Base-by-base conservation (phyloP, 805 yeast species). In the Ogataea trehalophila region DNA sequence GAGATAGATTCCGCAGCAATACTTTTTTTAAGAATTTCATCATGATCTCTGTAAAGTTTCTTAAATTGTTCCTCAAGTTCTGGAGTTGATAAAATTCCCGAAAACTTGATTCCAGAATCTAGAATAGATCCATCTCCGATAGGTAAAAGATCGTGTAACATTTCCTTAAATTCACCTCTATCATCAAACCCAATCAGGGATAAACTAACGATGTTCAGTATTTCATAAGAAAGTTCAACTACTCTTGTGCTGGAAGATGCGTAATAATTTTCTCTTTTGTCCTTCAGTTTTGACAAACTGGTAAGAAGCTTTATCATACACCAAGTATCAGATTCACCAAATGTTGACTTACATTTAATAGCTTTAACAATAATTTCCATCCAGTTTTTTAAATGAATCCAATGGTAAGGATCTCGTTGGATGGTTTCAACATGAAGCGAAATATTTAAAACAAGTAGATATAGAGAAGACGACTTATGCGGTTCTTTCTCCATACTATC, bases 351-450 rank as follows among this genome's bases (percentile, higher is more conserved):
- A 3, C 42, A 3, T 14, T 45, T 42, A 1, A 52, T 18, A 13
- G 50, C 44, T 13, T 41, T 33, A 4, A 42, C 6, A 4, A 61
- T 41, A 6, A 54, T 48, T 3, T 33, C 23, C 20, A 62, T 29
- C 68, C 68, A 64, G 33, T 55, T 56, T 8, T 42, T 42, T 4
- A 63, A 29, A 46, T 61, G 63, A 20, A 56, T 42, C 67, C 67
- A 63, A 42, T 61, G 59, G 13, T 20, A 23, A 7, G 4, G 7
- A 17, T 58, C 49, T 1, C 18, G 6, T 5, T 42, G 2, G 2
- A 60, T 43, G 15, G 33, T 29, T 1, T 46, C 46, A 5, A 48
- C 45, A 48, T 65, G 68, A 13, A 55, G 44, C 0, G 54, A 40
- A 4, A 60, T 33, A 5, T 57, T 41, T 2, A 45, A 33, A 16